Evolutionary conservation across 2,329 filamentous ascomycete species (phyloP), one percentile per base, ranked within the genome.

Genomic region (Saccharata proteae): DNA sequence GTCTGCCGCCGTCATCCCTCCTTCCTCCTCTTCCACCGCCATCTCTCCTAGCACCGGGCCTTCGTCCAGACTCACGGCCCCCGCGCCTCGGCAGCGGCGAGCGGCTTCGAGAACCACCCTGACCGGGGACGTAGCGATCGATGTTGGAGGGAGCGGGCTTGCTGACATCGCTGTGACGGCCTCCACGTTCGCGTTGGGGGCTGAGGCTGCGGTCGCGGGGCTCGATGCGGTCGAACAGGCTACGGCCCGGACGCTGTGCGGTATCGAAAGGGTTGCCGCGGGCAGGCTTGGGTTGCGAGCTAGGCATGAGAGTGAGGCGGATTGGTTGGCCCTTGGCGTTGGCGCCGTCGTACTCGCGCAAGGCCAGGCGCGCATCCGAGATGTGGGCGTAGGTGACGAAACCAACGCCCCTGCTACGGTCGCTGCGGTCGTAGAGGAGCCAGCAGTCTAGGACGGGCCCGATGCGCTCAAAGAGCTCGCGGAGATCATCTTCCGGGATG

Each of bases 261-360:
- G 52, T 60, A 39, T 70, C 67, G 36, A 68, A 66, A 5, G 59
- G 53, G 41, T 65, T 62, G 35, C 60, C 54, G 15, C 32, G 32
- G 26, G 28, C 13, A 38, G 52, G 54, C 40, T 39, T 26, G 21
- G 48, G 34, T 41, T 43, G 44, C n/a, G 47, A 51, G 36, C 35
- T 64, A 51, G 30, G 68, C 24, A 88, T 53, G 18, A 88, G 61
- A 0, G 71, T 71, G 35, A 93, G 57, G 19, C 70, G 74, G 45
- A 93, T 93, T 3, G 83, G 84, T 50, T 52, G 62, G 68, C 78
- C 80, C 45, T 90, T 86, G 35, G 86, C 86, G 51, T 93, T 93
- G 40, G 85, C 85, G 34, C 83, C 83, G 50, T 94, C 78, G 49
- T 80, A 94, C 45, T 93, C 79, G 32, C 65, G 67, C 34, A 93